Evolutionary conservation across 2,329 filamentous ascomycete genomes (phyloP).

Genomic region (Fusarium pseudograminearum): DNA sequence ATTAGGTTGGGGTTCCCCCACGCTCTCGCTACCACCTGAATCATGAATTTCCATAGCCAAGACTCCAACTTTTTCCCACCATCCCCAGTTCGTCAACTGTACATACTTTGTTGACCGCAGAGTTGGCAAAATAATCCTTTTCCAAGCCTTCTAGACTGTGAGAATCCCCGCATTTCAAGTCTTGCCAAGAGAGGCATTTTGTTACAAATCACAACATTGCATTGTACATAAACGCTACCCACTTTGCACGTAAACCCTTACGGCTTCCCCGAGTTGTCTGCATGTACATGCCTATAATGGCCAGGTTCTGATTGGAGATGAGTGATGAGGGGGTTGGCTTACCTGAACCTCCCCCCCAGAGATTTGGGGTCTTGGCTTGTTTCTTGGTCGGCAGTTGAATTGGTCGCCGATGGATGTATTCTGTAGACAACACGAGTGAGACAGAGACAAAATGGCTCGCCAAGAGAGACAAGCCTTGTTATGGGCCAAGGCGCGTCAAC

Average conservation of each 20-base stretch:
- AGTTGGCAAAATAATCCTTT: neutral
- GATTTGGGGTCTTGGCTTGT: constrained; percentile 11
- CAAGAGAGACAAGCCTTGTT: constrained; percentile 4
- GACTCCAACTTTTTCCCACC: neutral
- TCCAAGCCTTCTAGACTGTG: neutral
- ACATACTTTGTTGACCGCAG: neutral
- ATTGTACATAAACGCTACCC: neutral
- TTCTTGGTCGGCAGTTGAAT: constrained; percentile 15
- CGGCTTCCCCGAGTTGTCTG: neutral
- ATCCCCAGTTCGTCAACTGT: neutral
- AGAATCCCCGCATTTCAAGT: neutral
- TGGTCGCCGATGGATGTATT: constrained; percentile 10
- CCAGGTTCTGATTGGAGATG: neutral
- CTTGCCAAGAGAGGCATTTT: constrained; percentile 21
- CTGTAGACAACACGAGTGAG: neutral
- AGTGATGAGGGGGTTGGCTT: neutral
- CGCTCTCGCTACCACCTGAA: neutral
- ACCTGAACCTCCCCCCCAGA: neutral
- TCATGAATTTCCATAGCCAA: constrained; percentile 4
- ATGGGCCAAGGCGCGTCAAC: neutral
- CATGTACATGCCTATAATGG: neutral
- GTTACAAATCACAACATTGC: neutral
- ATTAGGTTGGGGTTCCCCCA: constrained; percentile 4
- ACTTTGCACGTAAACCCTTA: neutral
- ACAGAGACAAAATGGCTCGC: constrained; percentile 14